phyloP scores from a whole-genome alignment of 2,329 filamentous ascomycete genomes.

The Xylaria sp. region DNA sequence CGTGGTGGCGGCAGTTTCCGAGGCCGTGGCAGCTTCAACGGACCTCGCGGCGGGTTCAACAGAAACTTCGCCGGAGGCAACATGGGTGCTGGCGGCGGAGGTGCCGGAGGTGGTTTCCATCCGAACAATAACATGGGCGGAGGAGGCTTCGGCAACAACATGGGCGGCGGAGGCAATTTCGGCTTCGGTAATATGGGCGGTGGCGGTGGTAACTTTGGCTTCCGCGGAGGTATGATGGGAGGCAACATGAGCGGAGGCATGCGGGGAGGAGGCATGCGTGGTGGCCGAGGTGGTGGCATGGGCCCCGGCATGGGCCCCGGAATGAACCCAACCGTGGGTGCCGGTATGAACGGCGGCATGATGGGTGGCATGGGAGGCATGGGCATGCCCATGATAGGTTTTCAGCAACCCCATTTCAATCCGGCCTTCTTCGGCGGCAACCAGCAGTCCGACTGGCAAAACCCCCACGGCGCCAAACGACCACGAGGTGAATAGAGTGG shows the following conservation, averaged over 20 bases:
- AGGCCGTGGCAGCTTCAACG: slow-evolving; percentile 30
- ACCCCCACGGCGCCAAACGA: slow-evolving; percentile 33
- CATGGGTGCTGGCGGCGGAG: slow-evolving; percentile 24
- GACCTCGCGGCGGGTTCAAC: slow-evolving; percentile 31
- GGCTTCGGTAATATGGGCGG: slow-evolving; percentile 32
- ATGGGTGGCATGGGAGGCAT: slow-evolving; percentile 30
- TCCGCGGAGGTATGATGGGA: slow-evolving; percentile 33
- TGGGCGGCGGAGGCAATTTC: slow-evolving; percentile 25
- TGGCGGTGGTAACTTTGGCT: slow-evolving; percentile 29
- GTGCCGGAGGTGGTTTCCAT: slow-evolving; percentile 28
- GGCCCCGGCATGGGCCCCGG: slow-evolving; percentile 27
- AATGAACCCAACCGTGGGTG: slow-evolving; percentile 26
- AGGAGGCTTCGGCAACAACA: slow-evolving; percentile 28
- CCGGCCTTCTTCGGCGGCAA: slow-evolving; percentile 32
- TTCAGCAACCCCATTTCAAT: slow-evolving; percentile 33
- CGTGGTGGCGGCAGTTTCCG: slow-evolving; percentile 29
- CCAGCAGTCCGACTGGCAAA: slow-evolving; percentile 34
- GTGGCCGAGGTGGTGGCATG: slow-evolving; percentile 30
- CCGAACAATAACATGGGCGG: slow-evolving; percentile 29
- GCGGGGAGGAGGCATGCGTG: slow-evolving; percentile 31
- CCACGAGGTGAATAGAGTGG: slow-evolving; percentile 29
- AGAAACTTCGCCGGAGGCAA: slow-evolving; percentile 30
- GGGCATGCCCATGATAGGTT: slow-evolving; percentile 33
- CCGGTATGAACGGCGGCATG: slow-evolving; percentile 29
- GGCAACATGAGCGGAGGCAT: slow-evolving; percentile 30